Base-by-base conservation (phyloP, 2,329 filamentous ascomycete genomes). In the Lecanicillium sp. region DNA sequence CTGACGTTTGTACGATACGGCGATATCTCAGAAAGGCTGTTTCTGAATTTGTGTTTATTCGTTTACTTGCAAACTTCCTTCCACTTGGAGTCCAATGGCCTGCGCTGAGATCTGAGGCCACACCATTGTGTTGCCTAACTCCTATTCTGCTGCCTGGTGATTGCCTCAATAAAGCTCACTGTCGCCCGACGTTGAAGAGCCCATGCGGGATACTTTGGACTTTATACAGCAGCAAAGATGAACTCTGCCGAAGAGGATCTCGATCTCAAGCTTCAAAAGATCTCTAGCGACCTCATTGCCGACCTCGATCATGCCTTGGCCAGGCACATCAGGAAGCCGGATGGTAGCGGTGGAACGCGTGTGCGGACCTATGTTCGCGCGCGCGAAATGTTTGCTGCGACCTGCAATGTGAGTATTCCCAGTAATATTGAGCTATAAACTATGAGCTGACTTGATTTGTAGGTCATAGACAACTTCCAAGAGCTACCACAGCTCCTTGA, bases 401-500 rank as follows among this genome's bases (percentile, higher is more conserved):
- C 68, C 14, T 65, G 62, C 14, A 53, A 62, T 46, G 74, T 77
- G 49, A 52, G 51, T 44, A 20, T 8, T 29, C 19, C 9, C 27
- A 9, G 36, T 54, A 29, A 25, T 25, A 25, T 31, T 35, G 14
- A n/a, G n/a, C n/a, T n/a, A 31, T 47, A 50, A 19, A 47, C 42
- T 13, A 9, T 29, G 17, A 44, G 41, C 32, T 66, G 60, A 43
- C 33, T 11, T 28, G 8, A n/a, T 25, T n/a, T 28, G 25, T 12
- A 72, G 67, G 58, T 74, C 4, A 76, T 98, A 35, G 88, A 95
- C 49, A 80, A 84, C 2, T 98, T 96, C 50, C 90, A 96, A 68
- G 89, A 95, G 67, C 82, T 94, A 48, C 92, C 92, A 14, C 92
- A 98, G 58, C 73, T 96, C 29, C 74, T 98, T 18, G 92, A 98